Percentiles rank a stretch among this genome's conserved stretches.
Evolutionary conservation across 495 filamentous ascomycete species (phyloP).

Genomic region (Aspergillus heteromorphus): DNA sequence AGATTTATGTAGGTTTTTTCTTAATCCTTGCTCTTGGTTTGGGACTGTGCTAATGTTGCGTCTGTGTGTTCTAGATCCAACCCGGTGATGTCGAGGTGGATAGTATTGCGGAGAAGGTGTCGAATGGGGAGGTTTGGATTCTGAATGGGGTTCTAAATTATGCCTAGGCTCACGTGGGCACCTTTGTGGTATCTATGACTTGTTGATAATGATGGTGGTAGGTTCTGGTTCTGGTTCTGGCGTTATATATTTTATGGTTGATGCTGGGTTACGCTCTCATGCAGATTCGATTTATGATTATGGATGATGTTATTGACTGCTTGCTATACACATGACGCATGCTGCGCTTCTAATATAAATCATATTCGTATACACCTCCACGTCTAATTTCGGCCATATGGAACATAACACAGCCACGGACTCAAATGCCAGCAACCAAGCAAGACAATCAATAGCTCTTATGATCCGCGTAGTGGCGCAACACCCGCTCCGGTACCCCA

Average conservation of each 20-base stretch:
- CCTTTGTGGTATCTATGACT: slow-evolving; percentile 5
- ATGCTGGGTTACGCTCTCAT: neutral
- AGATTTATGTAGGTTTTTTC: slow-evolving; percentile 48
- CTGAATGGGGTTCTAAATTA: slow-evolving; percentile 65
- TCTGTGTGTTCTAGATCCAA: slow-evolving; percentile 55
- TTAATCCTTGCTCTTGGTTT: too few species aligned
- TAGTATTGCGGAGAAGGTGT: slow-evolving; percentile 62
- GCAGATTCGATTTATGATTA: neutral
- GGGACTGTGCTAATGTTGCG: slow-evolving; percentile 10
- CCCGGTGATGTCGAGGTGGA: slow-evolving; percentile 72
- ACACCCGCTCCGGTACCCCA: slow-evolving; percentile 76
- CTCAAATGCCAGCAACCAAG: neutral
- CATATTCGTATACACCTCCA: neutral
- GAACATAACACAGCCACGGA: neutral
- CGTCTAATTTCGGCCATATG: neutral
- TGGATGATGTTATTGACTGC: neutral
- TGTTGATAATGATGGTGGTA: slow-evolving; percentile 9
- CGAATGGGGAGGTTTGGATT: slow-evolving; percentile 84
- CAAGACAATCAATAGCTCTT: neutral
- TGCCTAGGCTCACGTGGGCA: slow-evolving; percentile 9
- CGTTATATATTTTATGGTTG: neutral
- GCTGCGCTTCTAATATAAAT: neutral
- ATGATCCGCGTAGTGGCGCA: slow-evolving; percentile 39
- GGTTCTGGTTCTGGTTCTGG: neutral
- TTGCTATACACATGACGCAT: neutral